Percentiles rank a stretch among this genome's conserved stretches.
Conservation (phyloP, 2,329 filamentous ascomycete species). For the Sclerotinia trifoliorum region DNA sequence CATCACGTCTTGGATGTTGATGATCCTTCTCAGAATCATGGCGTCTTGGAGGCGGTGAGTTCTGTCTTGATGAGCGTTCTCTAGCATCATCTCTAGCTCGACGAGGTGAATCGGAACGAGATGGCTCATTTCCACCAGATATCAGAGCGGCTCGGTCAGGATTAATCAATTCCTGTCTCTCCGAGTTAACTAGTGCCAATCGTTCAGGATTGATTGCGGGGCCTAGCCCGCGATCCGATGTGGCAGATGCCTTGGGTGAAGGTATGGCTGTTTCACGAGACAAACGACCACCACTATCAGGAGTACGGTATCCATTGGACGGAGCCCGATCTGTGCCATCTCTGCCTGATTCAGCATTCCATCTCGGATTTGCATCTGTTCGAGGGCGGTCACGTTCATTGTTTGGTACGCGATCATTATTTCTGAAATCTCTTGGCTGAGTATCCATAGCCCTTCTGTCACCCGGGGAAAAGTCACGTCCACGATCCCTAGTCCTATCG, state of each 20-base stretch:
- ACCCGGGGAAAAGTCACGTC: conserved; percentile 34
- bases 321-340: conserved; percentile 35
- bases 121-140: conserved; percentile 32
- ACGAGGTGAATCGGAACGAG: conserved; percentile 37
- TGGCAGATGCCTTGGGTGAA: conserved; percentile 33
- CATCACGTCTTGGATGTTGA: conserved; percentile 36
- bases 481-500: conserved; percentile 36
- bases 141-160: conserved; percentile 40
- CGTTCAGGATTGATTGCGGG: conserved; percentile 31
- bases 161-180: conserved; percentile 39
- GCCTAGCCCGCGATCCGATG: conserved; percentile 33
- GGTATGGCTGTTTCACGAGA: conserved; percentile 38
- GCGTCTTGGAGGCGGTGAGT: conserved; percentile 58
- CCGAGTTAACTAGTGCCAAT: conserved; percentile 32
- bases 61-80: conserved; percentile 40
- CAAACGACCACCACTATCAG: conserved; percentile 34
- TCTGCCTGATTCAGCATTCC: conserved; percentile 35
- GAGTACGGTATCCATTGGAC: conserved; percentile 29
- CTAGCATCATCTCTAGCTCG: conserved; percentile 37
- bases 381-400: conserved; percentile 35
- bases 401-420: conserved; percentile 31
- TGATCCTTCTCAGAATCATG: conserved; percentile 44
- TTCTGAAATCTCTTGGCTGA: conserved; percentile 34
- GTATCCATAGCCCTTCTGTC: conserved; percentile 36
- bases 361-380: conserved; percentile 36